Conservation (phyloP, 768 basidiomycete species). For the Crepidotus variabilis region DNA sequence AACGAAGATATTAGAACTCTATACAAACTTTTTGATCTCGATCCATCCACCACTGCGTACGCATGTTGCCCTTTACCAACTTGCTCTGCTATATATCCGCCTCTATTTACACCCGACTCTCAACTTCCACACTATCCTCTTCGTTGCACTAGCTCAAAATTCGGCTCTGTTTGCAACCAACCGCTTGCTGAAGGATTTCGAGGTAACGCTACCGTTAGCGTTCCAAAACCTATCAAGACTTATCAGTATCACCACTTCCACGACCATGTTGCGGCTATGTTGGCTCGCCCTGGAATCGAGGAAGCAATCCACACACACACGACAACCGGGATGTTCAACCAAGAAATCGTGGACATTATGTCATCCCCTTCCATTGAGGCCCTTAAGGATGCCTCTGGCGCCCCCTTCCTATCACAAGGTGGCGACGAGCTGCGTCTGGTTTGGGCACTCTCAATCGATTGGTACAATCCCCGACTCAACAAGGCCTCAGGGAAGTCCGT, state of each 20-base stretch:
- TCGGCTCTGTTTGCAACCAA: neutral
- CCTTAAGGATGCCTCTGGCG: neutral
- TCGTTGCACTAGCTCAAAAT: neutral
- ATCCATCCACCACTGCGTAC: neutral
- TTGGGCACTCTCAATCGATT: constrained; percentile 16
- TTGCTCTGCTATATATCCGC: constrained; percentile 2
- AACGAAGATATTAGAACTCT: neutral
- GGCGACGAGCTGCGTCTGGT: constrained; percentile 4
- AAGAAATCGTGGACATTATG: constrained; percentile 1
- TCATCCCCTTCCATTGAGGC: neutral
- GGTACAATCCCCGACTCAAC: constrained; percentile 30
- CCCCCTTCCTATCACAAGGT: neutral
- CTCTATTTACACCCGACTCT: neutral
- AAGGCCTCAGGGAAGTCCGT: constrained; percentile 19
- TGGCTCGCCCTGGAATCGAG: constrained; percentile 7
- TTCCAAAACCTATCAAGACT: constrained; percentile 5
- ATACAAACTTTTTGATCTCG: neutral
- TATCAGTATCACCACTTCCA: constrained; percentile 9
- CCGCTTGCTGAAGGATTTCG: neutral
- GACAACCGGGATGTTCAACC: neutral
- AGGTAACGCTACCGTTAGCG: neutral
- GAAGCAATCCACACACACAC: neutral
- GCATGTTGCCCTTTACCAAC: neutral
- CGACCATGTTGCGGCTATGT: constrained; percentile 8
- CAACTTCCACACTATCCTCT: neutral